A percentile compares a stretch with the other conserved stretches of the same genome.
phyloP scores from a whole-genome alignment of 768 basidiomycete genomes.

The Naganishia randhawae region DNA sequence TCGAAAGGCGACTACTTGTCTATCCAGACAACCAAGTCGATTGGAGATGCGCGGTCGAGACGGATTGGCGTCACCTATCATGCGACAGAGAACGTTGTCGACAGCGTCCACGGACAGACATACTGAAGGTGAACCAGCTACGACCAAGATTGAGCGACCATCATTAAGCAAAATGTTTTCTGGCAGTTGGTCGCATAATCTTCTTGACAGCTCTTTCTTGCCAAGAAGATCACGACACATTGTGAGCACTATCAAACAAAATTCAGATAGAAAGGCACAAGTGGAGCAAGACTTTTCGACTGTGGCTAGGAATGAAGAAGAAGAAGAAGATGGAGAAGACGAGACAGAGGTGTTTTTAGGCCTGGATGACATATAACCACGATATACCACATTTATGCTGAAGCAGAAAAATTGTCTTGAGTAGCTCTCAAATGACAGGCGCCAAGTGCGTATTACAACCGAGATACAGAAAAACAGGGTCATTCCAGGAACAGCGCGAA shows the following conservation, averaged over 20 bases:
- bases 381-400: background rate
- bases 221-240: background rate
- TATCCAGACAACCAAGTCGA: constrained; percentile 3
- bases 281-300: background rate
- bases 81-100: background rate
- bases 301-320: background rate
- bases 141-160: background rate
- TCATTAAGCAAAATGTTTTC: background rate
- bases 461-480: background rate
- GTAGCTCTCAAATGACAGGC: background rate
- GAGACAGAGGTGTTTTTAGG: constrained; percentile 16
- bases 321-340: background rate
- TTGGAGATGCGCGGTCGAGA: background rate
- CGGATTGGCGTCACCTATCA: background rate
- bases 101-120: background rate
- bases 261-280: background rate
- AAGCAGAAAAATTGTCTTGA: background rate
- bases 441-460: background rate
- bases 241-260: background rate
- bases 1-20: constrained; percentile 6
- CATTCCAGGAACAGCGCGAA: background rate
- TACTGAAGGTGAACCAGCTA: background rate
- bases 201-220: background rate
- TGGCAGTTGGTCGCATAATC: background rate
- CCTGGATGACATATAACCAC: constrained; percentile 5